Conservation (phyloP, 371 early-diverging fungal genomes). For the Phascolomyces articulosus region DNA sequence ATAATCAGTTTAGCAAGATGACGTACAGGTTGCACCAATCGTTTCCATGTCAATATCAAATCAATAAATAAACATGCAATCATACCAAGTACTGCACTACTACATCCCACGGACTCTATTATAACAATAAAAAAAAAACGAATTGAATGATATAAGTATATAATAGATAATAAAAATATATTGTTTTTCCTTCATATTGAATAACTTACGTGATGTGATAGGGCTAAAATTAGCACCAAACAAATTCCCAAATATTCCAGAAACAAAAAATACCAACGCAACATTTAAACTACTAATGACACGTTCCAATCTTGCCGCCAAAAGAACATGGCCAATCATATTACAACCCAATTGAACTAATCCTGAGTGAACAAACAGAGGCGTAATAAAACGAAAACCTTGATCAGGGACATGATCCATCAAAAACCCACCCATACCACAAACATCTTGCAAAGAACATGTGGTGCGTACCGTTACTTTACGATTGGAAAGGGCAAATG, state of each 20-base stretch:
- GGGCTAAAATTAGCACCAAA: slow-evolving; percentile 53
- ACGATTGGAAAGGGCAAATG: slow-evolving; percentile 8
- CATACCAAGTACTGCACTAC: slow-evolving; percentile 73
- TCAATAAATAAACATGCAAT: slow-evolving; percentile 72
- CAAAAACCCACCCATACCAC: slow-evolving; percentile 48
- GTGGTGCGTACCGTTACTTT: not conserved
- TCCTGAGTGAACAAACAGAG: slow-evolving; percentile 81
- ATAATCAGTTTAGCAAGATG: slow-evolving; percentile 57
- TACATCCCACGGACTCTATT: slow-evolving; percentile 67
- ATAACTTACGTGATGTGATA: slow-evolving; percentile 53
- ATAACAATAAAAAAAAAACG: no score
- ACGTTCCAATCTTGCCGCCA: slow-evolving; percentile 67
- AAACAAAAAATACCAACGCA: slow-evolving; percentile 59
- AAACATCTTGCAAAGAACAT: slow-evolving; percentile 50
- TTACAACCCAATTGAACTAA: slow-evolving; percentile 72
- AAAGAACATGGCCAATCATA: slow-evolving; percentile 57
- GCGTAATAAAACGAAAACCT: slow-evolving; percentile 74
- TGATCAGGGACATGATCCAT: slow-evolving; percentile 51
- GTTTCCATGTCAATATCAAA: slow-evolving; percentile 69
- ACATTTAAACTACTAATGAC: slow-evolving; percentile 72
- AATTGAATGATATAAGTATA: no score
- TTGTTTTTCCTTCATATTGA: no score
- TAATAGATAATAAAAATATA: no score
- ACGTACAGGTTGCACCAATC: slow-evolving; percentile 59
- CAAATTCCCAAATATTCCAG: slow-evolving; percentile 59